A percentile compares a stretch with the other conserved stretches of the same genome.
phyloP scores from a whole-genome alignment of 2,329 filamentous ascomycete species.

The Simplicillium aogashimaense region DNA sequence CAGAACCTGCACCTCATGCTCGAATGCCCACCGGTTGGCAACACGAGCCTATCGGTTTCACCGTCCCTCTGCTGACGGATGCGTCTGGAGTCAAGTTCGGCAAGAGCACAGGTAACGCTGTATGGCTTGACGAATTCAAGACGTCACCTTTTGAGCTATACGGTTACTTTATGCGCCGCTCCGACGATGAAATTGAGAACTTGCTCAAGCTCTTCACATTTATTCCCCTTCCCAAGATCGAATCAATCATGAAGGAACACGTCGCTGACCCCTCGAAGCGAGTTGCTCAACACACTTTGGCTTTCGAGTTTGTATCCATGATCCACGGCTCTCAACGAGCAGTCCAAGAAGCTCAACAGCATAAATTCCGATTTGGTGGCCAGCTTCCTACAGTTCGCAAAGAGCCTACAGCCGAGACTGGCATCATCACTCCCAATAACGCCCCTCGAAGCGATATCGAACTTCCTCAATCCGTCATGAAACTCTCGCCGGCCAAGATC shows the following conservation, averaged over 20 bases:
- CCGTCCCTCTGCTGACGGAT: constrained; percentile 81
- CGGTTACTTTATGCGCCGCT: constrained; percentile 74
- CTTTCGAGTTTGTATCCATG: constrained; percentile 70
- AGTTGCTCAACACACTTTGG: constrained; percentile 72
- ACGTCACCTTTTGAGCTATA: constrained; percentile 82
- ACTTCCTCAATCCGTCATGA: constrained; percentile 48
- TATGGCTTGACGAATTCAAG: constrained; percentile 81
- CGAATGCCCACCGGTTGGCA: constrained; percentile 30
- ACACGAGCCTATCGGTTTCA: constrained; percentile 69
- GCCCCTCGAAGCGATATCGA: constrained; percentile 43
- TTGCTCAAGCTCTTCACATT: constrained; percentile 90
- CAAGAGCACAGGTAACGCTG: constrained; percentile 85
- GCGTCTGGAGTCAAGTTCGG: constrained; percentile 83
- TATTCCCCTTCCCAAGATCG: constrained; percentile 61
- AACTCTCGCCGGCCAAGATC: constrained; percentile 47
- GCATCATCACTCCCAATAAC: constrained; percentile 32
- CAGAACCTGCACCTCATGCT: constrained; percentile 34
- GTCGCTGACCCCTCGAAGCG: constrained; percentile 57
- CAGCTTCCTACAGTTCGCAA: constrained; percentile 18
- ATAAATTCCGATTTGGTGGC: constrained; percentile 37
- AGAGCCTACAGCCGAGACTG: constrained; percentile 16
- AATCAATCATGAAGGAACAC: constrained; percentile 58
- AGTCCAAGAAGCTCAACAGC: constrained; percentile 45
- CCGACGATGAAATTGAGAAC: constrained; percentile 71
- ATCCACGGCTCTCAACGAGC: constrained; percentile 64